Base-by-base conservation (phyloP, 2,329 filamentous ascomycete genomes). In the Aspergillus ruber region DNA sequence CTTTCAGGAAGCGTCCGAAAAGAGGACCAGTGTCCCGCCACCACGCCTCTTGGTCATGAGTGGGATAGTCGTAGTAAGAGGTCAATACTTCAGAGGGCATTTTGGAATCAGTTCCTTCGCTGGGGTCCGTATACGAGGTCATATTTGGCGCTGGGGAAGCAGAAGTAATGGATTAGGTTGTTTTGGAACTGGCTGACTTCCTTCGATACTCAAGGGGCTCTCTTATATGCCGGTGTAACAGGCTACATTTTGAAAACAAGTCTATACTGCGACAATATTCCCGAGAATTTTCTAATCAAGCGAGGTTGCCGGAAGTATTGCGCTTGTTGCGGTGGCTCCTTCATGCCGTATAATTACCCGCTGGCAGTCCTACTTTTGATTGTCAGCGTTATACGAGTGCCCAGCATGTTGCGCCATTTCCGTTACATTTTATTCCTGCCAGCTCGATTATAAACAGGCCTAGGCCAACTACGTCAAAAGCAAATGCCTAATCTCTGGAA, bases 111-210 rank as follows among this genome's bases (percentile, higher is more conserved):
- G 5, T 18, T 2, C 10, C 17, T 6, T 39, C 36, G 36, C 15
- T 20, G 36, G 2, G 81, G 64, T 35, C 33, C 5, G 15, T 35
- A 35, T 29, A 29, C 25, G 25, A 29, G 25, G 25, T 29, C 25
- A 29, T 29, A 29, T 29, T 12, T 29, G 25, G 10, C 25, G 10
- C 25, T 10, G 3, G 4, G 12, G 4, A 12, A 29, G 12, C 9
- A 29, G 9, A 29, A 10, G 25, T 12, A 12, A 29, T 29, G 25
- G 9, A 27, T 12, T 27, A 10, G 25, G 25, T 27, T 27, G 25
- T 12, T 12, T 29, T 29, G 4, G 10, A 29, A 29, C 12, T 12
- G 25, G 25, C 3, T 29, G 17, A 7, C n/a, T 36, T n/a, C 10
- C 36, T 17, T 39, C 21, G 36, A 20, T 18, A 39, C 10, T 39